Evolutionary conservation across 2,329 filamentous ascomycete species (phyloP).

Genomic region (Trichoderma sp.): DNA sequence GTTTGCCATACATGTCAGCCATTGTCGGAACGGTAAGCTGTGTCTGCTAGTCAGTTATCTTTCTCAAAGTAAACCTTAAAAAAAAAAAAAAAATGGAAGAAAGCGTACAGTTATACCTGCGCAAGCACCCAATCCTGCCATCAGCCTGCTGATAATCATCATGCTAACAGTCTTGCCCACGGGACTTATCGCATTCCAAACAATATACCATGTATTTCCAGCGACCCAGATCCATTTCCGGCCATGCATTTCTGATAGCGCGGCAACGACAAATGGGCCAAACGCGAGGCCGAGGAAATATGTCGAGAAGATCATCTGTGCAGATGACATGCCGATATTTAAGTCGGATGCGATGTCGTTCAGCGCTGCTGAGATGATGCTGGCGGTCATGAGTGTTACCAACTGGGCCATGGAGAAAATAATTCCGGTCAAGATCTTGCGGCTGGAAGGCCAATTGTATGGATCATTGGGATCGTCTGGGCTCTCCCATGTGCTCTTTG

Average conservation of each 20-base stretch:
- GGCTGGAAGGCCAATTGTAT: slow-evolving; percentile 44
- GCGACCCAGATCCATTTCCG: slow-evolving; percentile 34
- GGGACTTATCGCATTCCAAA: slow-evolving; percentile 37
- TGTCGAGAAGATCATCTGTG: slow-evolving; percentile 35
- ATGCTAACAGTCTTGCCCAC: slow-evolving; percentile 31
- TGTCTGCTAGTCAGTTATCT: background rate
- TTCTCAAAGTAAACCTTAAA: accelerated
- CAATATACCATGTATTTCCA: slow-evolving; percentile 33
- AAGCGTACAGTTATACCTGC: background rate
- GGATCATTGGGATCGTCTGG: background rate
- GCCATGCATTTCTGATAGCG: slow-evolving; percentile 35
- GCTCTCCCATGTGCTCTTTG: background rate
- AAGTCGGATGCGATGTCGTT: slow-evolving; percentile 33
- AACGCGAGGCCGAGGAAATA: slow-evolving; percentile 37
- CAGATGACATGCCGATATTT: slow-evolving; percentile 23
- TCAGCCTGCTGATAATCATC: slow-evolving; percentile 31
- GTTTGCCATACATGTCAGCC: slow-evolving; percentile 35
- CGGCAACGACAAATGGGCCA: slow-evolving; percentile 34
- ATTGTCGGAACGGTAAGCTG: slow-evolving; percentile 35
- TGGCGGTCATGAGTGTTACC: slow-evolving; percentile 36
- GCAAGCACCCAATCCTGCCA: slow-evolving; percentile 15
- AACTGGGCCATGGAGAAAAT: slow-evolving; percentile 35
- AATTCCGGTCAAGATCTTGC: slow-evolving; percentile 28
- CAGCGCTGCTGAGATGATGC: slow-evolving; percentile 37
- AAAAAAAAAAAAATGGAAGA: too few species aligned